Evolutionary conservation across 2,329 filamentous ascomycete species (phyloP), one percentile per base, ranked within the genome.

Genomic region (Arthrocladium fulminans): DNA sequence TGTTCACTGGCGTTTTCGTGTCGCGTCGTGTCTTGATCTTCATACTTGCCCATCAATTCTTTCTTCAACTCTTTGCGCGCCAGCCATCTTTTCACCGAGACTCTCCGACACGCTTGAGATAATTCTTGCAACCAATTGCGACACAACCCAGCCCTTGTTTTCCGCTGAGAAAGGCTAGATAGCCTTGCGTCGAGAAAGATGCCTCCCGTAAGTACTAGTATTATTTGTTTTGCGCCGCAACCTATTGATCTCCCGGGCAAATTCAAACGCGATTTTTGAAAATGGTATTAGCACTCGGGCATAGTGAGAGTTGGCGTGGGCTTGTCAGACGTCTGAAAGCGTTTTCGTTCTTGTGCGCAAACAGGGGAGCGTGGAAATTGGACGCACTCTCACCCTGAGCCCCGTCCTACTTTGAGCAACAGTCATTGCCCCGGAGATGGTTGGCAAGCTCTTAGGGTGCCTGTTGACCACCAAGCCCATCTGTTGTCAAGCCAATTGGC

Each of bases 151-250:
- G n/a, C 6, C 6, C 5, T 15, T 5, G n/a, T 35, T 35, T 35
- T 9, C 17, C 32, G 13, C n/a, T 35, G 12, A 22, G 15, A 5
- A 6, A 40, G 17, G 37, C 37, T 40, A 6, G 9, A 22, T 20
- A 40, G 37, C 22, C 37, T 40, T 22, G 17, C 17, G 23, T 13
- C 7, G 4, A 22, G 8, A n/a, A 22, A 40, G 9, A 42, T 42
- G 39, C 39, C 39, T 42, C 39, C 39, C 24, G 39, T 42, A 42
- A 42, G 39, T 42, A 15, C 6, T 22, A 40, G 17, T 40, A 19
- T 15, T 22, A n/a, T 7, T 24, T n/a, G 27, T 22, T 42, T 25
- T 27, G 19, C 24, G 22, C 20, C 24, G 15, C 37, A 22, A 40
- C 15, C 37, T 9, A 19, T 6, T 10, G 8, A 22, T 15, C 15